Percentiles rank a stretch among this genome's conserved stretches.
Conservation (phyloP, 345 rosid species). For the Salix arbutifolia region DNA sequence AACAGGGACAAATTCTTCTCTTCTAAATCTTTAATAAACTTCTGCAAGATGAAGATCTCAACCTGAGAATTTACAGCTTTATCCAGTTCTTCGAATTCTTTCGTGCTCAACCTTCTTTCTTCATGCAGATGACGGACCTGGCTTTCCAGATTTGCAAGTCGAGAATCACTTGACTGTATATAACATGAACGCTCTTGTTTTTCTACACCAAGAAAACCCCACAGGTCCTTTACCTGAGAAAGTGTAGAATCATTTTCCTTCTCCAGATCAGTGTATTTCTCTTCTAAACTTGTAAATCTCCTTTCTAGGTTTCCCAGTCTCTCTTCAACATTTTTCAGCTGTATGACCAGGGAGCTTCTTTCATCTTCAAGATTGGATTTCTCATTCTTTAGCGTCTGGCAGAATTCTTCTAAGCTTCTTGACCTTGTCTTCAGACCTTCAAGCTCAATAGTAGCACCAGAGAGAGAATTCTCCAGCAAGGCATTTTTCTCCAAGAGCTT, state of each 20-base stretch:
- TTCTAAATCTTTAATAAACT: conserved; percentile 32
- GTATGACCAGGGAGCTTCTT: conserved; percentile 21
- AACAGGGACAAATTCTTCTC: conserved; percentile 28
- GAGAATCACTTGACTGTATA: conserved; percentile 54
- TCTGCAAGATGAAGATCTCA: conserved; percentile 31
- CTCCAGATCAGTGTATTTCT: conserved; percentile 27
- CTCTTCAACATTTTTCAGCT: conserved; percentile 30
- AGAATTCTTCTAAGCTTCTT: conserved; percentile 26
- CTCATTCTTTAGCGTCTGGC: conserved; percentile 25
- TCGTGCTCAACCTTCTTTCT: conserved; percentile 41
- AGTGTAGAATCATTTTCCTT: conserved; percentile 18
- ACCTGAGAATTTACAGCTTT: conserved; percentile 34
- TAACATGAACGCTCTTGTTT: conserved; percentile 53
- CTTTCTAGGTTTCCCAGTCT: conserved; percentile 60
- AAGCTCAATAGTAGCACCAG: conserved; percentile 25
- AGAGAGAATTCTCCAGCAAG: conserved; percentile 23
- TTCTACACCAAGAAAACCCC: conserved; percentile 51
- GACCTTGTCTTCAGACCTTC: conserved; percentile 23
- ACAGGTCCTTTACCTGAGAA: conserved; percentile 29
- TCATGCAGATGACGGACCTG: conserved; percentile 61
- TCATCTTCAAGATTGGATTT: conserved; percentile 20
- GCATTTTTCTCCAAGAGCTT: conserved; percentile 25
- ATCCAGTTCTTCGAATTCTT: conserved; percentile 80
- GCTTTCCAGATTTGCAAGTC: conserved; percentile 63
- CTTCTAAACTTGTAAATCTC: conserved; percentile 50